Evolutionary conservation across 352 stramenopile genomes (phyloP), one percentile per base, ranked within the genome.

Genomic region (Phytopythium ostracodes): DNA sequence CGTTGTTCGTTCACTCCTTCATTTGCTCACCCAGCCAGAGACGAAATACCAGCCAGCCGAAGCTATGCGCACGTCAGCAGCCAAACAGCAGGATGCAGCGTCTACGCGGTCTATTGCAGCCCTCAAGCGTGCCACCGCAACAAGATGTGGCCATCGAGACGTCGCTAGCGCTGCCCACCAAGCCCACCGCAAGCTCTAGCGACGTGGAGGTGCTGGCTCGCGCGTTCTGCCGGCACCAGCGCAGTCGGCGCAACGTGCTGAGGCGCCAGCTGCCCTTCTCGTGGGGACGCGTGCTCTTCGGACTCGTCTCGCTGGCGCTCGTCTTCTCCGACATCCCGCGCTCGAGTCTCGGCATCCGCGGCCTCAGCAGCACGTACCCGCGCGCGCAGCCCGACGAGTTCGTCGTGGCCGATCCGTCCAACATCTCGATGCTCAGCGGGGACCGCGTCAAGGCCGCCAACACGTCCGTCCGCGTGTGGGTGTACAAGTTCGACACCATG

Each of bases 401-500:
- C 18, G 15, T 80, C 35, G 51, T 44, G 42, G 71, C 68, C 42
- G 68, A 62, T 2, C 61, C 68, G 3, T 70, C 68, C 15, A 72
- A 72, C 47, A 69, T 71, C 56, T 69, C 67, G 9, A 63, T 67
- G n/a, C 62, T 74, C 47, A 51, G 60, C 27, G 36, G 58, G 0
- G 67, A 66, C 5, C 63, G 65, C 8, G 49, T 35, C 10, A 58
- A 72, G 59, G 65, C 65, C 14, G 4, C 24, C 2, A 68, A 35
- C 36, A 43, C 38, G 0, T 72, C 63, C 2, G 56, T 64, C 4
- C 57, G 59, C 12, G 55, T 72, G 1, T 75, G 69, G 72, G 68
- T 46, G 17, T 79, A 79, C 66, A 79, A 79, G 49, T 73, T 60
- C 4, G 72, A 80, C 47, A 72, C 72, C 8, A 72, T 63, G 36